Base-by-base conservation (phyloP, 345 rosid species). In the Pugionium cornutum region DNA sequence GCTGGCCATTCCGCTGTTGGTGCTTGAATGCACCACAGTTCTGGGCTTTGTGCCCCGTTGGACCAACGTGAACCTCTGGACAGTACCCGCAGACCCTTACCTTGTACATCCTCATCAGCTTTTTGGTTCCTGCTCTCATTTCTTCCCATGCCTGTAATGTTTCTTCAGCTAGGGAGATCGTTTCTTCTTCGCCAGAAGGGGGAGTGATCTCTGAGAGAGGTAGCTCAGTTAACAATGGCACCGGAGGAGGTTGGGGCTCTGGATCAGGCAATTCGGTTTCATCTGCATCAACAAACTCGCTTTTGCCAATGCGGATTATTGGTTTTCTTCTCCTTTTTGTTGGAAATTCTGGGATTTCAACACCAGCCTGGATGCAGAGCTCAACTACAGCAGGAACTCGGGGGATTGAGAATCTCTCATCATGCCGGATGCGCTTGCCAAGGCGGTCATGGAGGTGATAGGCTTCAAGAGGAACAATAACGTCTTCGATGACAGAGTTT, bases 51-150 rank as follows among this genome's bases (percentile, higher is more conserved):
- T 92, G 98, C 37, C 98, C 97, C 0, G 84, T 78, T 3, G 90
- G 78, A 51, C 97, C 97, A 2, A 92, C 89, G n/a, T 92, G 97
- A 37, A 92, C 84, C 75, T 94, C 97, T 0, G 96, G 99, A 68
- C 99, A 94, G 69, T 90, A 94, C 37, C 99, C 99, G 42, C 99
- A 94, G 31, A 90, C 97, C 80, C 97, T 81, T 43, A 88, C 96
- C 0, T 59, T 80, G 78, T 94, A 94, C 86, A 88, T 70, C 78
- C 69, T 80, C 99, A 88, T 94, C 51, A 94, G 80, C 83, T 55
- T 88, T 76, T 80, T 88, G 69, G 96, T 76, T 64, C 96, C 97
- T 76, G 76, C 70, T 79, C 90, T 82, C 96, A 90, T 81, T 55
- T 79, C 76, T 61, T 83, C 88, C 97, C 96, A 94, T 10, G 85